Percentiles rank a stretch among this genome's conserved stretches.
Conservation (phyloP, 305 asterid species). For the Fraxinus floribunda region DNA sequence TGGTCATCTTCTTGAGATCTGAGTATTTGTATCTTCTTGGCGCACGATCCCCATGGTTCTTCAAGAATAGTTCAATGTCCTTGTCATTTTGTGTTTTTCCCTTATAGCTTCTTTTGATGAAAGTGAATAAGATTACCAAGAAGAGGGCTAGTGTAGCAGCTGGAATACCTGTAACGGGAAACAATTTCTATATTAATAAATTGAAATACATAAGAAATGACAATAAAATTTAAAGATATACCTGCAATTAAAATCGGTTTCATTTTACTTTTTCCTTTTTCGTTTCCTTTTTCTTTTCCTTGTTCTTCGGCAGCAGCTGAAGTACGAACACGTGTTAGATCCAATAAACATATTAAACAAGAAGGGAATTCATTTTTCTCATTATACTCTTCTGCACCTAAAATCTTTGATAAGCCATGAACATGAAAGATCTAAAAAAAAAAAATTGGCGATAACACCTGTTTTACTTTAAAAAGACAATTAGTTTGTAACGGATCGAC, state of each 20-base stretch:
- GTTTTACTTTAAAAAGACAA: not conserved
- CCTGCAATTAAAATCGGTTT: conserved; percentile 25
- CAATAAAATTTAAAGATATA: not conserved
- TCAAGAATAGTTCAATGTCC: conserved; percentile 18
- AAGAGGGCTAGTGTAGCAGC: not conserved
- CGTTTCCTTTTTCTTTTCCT: not conserved
- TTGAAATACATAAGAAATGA: not conserved
- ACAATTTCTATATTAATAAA: not conserved
- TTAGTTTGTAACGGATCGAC: not conserved
- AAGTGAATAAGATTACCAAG: not conserved
- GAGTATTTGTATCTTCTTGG: conserved; percentile 19
- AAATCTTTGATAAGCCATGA: not conserved
- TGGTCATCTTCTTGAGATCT: conserved; percentile 12
- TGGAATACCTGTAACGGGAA: not conserved
- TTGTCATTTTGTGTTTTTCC: not conserved
- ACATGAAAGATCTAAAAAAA: not conserved
- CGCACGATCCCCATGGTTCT: conserved; percentile 1
- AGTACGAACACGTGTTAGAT: not conserved
- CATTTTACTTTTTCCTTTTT: conserved; percentile 10
- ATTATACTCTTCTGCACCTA: not conserved
- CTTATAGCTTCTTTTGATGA: not conserved
- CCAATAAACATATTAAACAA: not conserved
- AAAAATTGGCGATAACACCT: not conserved
- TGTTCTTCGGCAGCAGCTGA: not conserved
- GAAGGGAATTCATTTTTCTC: not conserved